phyloP scores from a whole-genome alignment of 148 eudicot species.

The Pharnaceum exiguum region DNA sequence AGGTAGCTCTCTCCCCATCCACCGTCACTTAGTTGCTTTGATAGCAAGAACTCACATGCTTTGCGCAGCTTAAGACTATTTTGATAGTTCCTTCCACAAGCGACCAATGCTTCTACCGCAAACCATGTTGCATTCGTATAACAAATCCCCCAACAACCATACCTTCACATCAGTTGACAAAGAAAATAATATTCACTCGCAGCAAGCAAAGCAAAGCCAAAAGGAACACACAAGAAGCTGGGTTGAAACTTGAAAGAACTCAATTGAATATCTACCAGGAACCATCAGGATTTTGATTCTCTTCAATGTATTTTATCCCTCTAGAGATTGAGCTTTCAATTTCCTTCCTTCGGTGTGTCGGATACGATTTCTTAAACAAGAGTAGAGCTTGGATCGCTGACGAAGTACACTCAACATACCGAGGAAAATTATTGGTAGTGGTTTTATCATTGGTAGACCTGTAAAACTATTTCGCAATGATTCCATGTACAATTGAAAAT shows the following conservation, averaged over 20 bases:
- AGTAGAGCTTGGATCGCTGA: constrained; percentile 26
- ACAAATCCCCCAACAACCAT: constrained; percentile 47
- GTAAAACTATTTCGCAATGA: not conserved
- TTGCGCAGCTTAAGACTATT: constrained; percentile 28
- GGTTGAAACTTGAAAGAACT: too few species aligned
- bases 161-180: too few species aligned
- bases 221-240: too few species aligned
- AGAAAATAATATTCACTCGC: too few species aligned
- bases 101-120: constrained; percentile 30
- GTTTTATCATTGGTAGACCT: not conserved
- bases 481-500: not conserved
- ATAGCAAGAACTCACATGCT: constrained; percentile 36
- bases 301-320: constrained; percentile 21
- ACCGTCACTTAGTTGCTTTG: too few species aligned
- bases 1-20: constrained; percentile 57
- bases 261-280: constrained; percentile 25
- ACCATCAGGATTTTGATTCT: constrained; percentile 33
- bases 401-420: constrained; percentile 26
- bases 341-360: constrained; percentile 23
- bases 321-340: constrained; percentile 26
- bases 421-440: not conserved
- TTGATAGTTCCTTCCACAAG: constrained; percentile 25
- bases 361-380: constrained; percentile 24
- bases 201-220: too few species aligned
- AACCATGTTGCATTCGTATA: constrained; percentile 44